Base-by-base conservation (phyloP, 2,329 filamentous ascomycete species). In the Claviceps pazoutovae region DNA sequence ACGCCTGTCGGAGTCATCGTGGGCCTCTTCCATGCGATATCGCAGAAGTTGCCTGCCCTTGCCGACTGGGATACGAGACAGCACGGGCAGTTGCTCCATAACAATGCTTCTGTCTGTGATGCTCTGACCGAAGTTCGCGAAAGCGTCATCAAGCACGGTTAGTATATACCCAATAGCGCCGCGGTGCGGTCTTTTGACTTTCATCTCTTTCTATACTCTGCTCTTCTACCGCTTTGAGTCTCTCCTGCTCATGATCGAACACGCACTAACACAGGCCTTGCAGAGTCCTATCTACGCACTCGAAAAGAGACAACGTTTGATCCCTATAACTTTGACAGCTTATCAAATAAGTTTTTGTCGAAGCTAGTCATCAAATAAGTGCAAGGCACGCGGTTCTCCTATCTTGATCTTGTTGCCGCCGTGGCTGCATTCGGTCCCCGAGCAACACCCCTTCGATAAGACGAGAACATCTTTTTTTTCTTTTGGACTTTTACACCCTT, bases 331-430 rank as follows among this genome's bases (percentile, higher is more conserved):
- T 97, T 96, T 65, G 91, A 97, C 73, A 93, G 84, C 55, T 71
- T 97, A 65, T 95, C 90, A 50, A 96, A 95, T 76, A 97, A 96
- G 75, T 96, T 97, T 74, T 73, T 96, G 60, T 94, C 90, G 39
- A 94, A 94, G 72, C 80, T 97, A 63, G 90, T 96, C 66, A 95
- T 96, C 68, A 50, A 96, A 95, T 76, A 97, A 96, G 73, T 95
- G 53, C 48, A 50, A 26, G 47, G 5, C 16, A 47, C 46, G 45
- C 19, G 42, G 7, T 43, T 43, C 37, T 34, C n/a, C 8, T 39
- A 16, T 16, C 36, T 42, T 23, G n/a, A 16, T 36, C 16, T 26
- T 21, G 6, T 38, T 36, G 11, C 42, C 34, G 23, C 16, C 5
- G 2, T 42, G 44, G 44, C 44, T 38, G 30, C 30, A 34, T 34